Percentiles rank a stretch among this genome's conserved stretches.
These are phyloP conservation scores for Dipodascus geniculatus DNA, from an alignment of 805 yeast genomes.

Conservation along the genomic window DNA sequence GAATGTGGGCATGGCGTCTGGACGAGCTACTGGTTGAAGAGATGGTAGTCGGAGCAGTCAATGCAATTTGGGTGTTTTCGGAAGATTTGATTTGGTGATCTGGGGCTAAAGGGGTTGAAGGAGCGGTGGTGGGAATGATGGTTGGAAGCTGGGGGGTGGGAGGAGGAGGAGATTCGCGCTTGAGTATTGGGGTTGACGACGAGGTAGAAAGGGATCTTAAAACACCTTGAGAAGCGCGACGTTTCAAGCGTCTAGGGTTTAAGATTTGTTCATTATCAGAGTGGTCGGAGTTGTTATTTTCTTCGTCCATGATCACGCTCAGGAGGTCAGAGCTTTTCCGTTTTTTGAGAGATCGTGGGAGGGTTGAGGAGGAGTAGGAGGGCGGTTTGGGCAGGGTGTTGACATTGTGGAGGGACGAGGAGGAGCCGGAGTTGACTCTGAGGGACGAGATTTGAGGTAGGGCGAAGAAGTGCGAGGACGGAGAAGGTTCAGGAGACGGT, in stretches of 20 bases:
- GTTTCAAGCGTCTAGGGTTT: not conserved
- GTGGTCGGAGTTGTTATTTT: not conserved
- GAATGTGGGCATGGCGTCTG: slow-evolving; percentile 31
- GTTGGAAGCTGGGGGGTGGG: not conserved
- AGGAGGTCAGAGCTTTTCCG: not conserved
- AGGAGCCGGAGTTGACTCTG: not conserved
- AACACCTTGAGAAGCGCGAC: not conserved
- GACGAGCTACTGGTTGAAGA: slow-evolving; percentile 8
- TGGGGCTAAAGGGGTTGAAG: not conserved
- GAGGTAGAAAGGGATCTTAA: not conserved
- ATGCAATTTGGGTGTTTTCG: slow-evolving; percentile 10
- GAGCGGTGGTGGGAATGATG: not conserved
- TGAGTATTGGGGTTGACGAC: not conserved
- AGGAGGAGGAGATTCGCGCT: slow-evolving; percentile 1
- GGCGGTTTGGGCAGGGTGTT: not conserved
- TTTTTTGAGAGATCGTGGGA: not conserved
- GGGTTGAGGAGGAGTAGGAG: not conserved
- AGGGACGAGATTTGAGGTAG: not conserved
- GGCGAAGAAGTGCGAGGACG: not conserved
- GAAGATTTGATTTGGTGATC: not conserved
- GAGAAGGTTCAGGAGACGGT: slow-evolving; percentile 1
- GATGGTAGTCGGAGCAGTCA: slow-evolving; percentile 16
- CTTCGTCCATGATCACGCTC: not conserved
- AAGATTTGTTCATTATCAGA: not conserved
- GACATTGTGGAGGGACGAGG: not conserved